phyloP scores from a whole-genome alignment of 768 basidiomycete species.

The Mycena capillaripes region DNA sequence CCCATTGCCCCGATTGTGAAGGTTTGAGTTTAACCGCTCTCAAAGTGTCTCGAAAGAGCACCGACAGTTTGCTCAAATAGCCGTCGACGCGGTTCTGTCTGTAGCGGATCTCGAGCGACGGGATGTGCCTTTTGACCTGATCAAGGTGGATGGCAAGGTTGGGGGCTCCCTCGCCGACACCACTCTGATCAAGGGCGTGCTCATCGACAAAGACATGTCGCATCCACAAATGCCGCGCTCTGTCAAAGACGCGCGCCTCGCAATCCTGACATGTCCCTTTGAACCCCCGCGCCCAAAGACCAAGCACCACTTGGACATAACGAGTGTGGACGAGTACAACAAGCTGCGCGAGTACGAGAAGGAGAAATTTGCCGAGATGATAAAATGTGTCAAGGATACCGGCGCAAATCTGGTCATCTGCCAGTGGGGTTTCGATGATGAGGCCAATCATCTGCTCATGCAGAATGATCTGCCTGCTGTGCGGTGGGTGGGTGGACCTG shows the following conservation, averaged over 20 bases:
- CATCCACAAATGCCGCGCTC: slow-evolving; percentile 97
- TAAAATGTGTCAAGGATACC: slow-evolving; percentile 94
- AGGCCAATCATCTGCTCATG: slow-evolving; percentile 98
- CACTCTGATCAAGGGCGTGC: slow-evolving; percentile 94
- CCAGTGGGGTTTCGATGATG: slow-evolving; percentile 99
- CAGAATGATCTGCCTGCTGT: slow-evolving; percentile 98
- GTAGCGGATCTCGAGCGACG: slow-evolving; percentile 96
- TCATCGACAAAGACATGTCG: slow-evolving; percentile 99
- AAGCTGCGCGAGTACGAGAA: slow-evolving; percentile 95
- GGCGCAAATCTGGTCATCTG: slow-evolving; percentile 99
- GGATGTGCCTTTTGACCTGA: slow-evolving; percentile 97
- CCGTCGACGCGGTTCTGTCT: slow-evolving; percentile 94
- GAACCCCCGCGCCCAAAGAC: slow-evolving; percentile 99
- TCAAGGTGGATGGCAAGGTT: slow-evolving; percentile 99
- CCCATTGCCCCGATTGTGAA: neutral
- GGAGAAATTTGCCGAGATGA: slow-evolving; percentile 97
- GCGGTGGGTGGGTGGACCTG: slow-evolving; percentile 99
- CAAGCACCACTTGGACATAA: slow-evolving; percentile 98
- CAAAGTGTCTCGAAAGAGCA: slow-evolving; percentile 96
- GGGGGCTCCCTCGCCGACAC: slow-evolving; percentile 98
- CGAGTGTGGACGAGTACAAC: slow-evolving; percentile 96
- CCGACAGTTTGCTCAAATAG: slow-evolving; percentile 95
- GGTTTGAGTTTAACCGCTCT: slow-evolving; percentile 12
- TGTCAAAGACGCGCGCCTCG: slow-evolving; percentile 91
- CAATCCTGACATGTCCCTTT: slow-evolving; percentile 98